A percentile compares a stretch with the other conserved stretches of the same genome.
Conservation (phyloP, 139 green algal species). For the Coccomyxa sp. region DNA sequence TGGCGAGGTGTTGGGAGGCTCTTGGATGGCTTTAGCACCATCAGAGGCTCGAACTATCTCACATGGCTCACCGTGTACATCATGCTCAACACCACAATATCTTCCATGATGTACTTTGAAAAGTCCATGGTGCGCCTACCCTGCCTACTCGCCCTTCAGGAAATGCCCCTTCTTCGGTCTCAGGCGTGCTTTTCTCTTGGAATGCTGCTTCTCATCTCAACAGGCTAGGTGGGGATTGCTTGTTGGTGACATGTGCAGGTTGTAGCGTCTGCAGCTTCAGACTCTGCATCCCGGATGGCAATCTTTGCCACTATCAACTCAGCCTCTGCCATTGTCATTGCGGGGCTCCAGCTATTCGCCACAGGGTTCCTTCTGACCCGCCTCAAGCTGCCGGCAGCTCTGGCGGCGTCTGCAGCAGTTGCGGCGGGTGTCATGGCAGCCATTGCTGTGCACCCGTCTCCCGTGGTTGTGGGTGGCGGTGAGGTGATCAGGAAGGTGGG, state of each 20-base stretch:
- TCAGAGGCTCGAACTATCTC: slow-evolving; percentile 55
- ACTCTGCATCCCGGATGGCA: slow-evolving; percentile 33
- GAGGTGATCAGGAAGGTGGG: slow-evolving; percentile 63
- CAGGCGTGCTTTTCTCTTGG: too few species aligned
- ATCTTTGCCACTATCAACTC: slow-evolving; percentile 64
- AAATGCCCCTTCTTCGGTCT: too few species aligned
- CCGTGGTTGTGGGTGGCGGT: slow-evolving; percentile 26
- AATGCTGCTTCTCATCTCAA: too few species aligned
- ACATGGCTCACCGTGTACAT: slow-evolving; percentile 66
- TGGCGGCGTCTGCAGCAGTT: slow-evolving; percentile 15
- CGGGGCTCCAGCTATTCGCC: slow-evolving; percentile 44
- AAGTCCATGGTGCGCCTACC: slow-evolving; percentile 32
- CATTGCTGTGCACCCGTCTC: slow-evolving; percentile 16
- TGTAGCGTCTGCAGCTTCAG: slow-evolving; percentile 23
- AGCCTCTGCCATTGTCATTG: slow-evolving; percentile 43
- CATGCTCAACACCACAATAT: slow-evolving; percentile 24
- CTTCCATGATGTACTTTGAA: slow-evolving; percentile 76
- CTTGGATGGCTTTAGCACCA: slow-evolving; percentile 46
- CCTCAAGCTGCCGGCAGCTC: slow-evolving; percentile 18
- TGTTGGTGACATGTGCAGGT: too few species aligned
- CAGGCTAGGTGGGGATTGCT: too few species aligned
- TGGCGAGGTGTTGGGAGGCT: slow-evolving; percentile 4
- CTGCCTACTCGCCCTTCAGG: too few species aligned
- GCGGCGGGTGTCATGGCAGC: slow-evolving; percentile 25
- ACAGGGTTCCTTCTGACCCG: slow-evolving; percentile 34